Percentiles rank a stretch among this genome's conserved stretches.
Evolutionary conservation across 2,329 filamentous ascomycete species (phyloP).

Genomic region (Calonectria naviculata): DNA sequence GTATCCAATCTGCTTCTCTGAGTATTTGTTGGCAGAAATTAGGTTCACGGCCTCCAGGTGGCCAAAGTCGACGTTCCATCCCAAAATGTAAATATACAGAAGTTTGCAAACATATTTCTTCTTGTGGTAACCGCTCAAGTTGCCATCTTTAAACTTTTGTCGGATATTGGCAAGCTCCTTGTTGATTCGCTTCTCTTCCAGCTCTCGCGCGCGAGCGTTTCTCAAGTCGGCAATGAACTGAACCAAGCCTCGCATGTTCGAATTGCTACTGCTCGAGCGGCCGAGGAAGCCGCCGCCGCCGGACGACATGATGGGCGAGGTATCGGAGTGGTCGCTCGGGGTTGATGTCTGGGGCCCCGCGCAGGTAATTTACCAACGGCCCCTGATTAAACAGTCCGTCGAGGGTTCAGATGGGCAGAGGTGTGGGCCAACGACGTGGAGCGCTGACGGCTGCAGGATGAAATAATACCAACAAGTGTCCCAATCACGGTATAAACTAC

Average conservation of each 20-base stretch:
- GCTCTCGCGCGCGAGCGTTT: slow-evolving; percentile 92
- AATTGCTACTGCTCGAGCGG: slow-evolving; percentile 72
- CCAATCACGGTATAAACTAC: slow-evolving; percentile 37
- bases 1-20: slow-evolving; percentile 99
- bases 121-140: slow-evolving; percentile 95
- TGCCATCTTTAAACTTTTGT: slow-evolving; percentile 98
- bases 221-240: slow-evolving; percentile 98
- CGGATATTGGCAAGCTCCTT: slow-evolving; percentile 98
- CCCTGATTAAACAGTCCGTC: slow-evolving; percentile 36
- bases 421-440: slow-evolving; percentile 17
- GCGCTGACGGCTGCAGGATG: slow-evolving; percentile 20
- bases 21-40: slow-evolving; percentile 96
- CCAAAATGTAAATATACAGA: slow-evolving; percentile 98
- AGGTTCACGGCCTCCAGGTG: slow-evolving; percentile 98
- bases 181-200: slow-evolving; percentile 99
- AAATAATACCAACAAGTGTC: slow-evolving; percentile 23
- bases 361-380: slow-evolving; percentile 33
- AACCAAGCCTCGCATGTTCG: slow-evolving; percentile 85
- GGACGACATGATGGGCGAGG: slow-evolving; percentile 61
- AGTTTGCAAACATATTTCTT: slow-evolving; percentile 99
- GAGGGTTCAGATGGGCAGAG: slow-evolving; percentile 19
- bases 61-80: slow-evolving; percentile 99
- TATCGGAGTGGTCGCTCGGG: slow-evolving; percentile 9
- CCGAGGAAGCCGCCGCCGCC: slow-evolving; percentile 71
- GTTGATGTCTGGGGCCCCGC: slow-evolving; percentile 20